These are phyloP conservation scores for Sophora flavescens DNA, from an alignment of 306 rosid genomes.

Conservation along the genomic window DNA sequence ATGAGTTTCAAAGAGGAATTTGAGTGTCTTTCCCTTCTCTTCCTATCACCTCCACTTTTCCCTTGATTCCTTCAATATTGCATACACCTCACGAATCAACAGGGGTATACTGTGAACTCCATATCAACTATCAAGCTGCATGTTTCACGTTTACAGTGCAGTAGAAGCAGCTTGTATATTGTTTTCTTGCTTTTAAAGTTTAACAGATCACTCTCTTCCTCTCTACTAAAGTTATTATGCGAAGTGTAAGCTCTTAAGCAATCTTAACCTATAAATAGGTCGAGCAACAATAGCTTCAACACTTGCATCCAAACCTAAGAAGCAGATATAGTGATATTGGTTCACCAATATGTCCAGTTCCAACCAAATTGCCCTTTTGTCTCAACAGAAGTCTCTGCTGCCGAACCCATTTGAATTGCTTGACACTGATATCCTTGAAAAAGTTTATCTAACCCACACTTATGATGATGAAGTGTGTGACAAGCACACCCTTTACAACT, in stretches of 20 bases:
- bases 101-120: slow-evolving; percentile 11
- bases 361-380: not conserved
- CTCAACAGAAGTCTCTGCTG: slow-evolving; percentile 17
- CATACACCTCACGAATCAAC: not conserved
- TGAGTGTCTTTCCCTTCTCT: no score
- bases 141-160: slow-evolving; percentile 14
- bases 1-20: no score
- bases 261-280: slow-evolving; percentile 32
- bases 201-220: not conserved
- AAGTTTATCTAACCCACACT: slow-evolving; percentile 27
- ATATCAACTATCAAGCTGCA: not conserved
- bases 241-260: not conserved
- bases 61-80: not conserved
- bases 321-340: not conserved
- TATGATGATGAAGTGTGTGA: slow-evolving; percentile 32
- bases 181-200: not conserved
- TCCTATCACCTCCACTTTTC: no score
- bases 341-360: slow-evolving; percentile 10
- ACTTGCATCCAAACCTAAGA: not conserved
- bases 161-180: not conserved
- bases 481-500: slow-evolving; percentile 1
- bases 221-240: slow-evolving; percentile 17
- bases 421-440: slow-evolving; percentile 29
- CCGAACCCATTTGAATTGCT: slow-evolving; percentile 15
- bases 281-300: not conserved